Base-by-base conservation (phyloP, 2,329 filamentous ascomycete genomes). In the Microcyclospora pomicola region DNA sequence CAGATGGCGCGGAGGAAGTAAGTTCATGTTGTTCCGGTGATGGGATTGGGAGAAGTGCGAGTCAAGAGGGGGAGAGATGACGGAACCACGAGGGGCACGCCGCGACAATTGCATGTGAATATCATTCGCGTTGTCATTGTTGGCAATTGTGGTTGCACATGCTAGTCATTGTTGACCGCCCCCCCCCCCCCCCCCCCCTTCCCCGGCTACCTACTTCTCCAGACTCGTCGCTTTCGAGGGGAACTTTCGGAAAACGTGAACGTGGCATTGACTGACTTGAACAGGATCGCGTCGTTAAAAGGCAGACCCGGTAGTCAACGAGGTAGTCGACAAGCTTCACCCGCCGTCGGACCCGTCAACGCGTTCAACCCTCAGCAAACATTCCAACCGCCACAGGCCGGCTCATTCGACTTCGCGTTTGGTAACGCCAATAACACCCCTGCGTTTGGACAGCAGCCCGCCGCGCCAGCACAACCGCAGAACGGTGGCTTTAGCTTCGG, bases 1-100 rank as follows among this genome's bases (percentile, higher is more conserved):
- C 56, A 59, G 47, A 40, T 59, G 48, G 55, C 55, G 33, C 42
- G 43, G 35, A 47, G 55, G 39, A 58, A 55, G 56, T 59, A 40
- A 54, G 56, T 56, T 5, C 19, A 38, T 11, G 7, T 24, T 24
- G 19, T 24, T 24, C 7, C 5, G 19, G 19, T 7, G 19, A 24
- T 24, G 19, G 19, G 7, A 7, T 24, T 24, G 19, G 19, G 19
- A 24, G 19, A 24, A 24, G 7, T 7, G 19, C 5, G 7, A 24
- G 19, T 24, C 19, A 24, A 5, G 5, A 24, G 7, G 7, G 7
- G 19, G 19, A 7, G 7, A 5, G 7, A 24, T 24, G 19, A 24
- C 19, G 19, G 19, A 24, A 7, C 19, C 7, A 7, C 19, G 19
- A 5, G 19, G 4, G 19, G 19, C 19, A 24, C 7, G 19, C 19